A percentile compares a stretch with the other conserved stretches of the same genome.
These are phyloP conservation scores for Alternaria sp. DNA, from an alignment of 2,329 filamentous ascomycete species.

Conservation along the genomic window DNA sequence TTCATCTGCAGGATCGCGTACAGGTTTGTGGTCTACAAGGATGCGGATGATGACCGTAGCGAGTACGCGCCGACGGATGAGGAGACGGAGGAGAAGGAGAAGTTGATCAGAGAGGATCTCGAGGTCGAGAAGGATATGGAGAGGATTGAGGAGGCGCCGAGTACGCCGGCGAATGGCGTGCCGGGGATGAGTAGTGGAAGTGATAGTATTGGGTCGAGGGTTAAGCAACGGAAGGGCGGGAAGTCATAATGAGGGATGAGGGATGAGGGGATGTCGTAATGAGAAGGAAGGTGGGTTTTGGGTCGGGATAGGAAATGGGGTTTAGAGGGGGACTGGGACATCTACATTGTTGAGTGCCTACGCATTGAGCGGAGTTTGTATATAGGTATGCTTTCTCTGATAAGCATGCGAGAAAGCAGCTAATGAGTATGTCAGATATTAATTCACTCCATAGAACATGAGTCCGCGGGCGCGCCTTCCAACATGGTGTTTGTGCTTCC, in stretches of 20 bases:
- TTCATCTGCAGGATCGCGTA: slow-evolving; percentile 78
- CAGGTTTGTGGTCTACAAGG: slow-evolving; percentile 68
- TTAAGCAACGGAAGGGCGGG: slow-evolving; percentile 26
- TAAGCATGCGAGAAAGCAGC: background rate
- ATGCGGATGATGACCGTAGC: slow-evolving; percentile 73
- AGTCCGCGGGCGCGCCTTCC: background rate
- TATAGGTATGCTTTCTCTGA: background rate
- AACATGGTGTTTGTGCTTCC: background rate
- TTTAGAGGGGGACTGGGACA: background rate
- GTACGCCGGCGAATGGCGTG: slow-evolving; percentile 24
- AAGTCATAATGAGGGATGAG: slow-evolving; percentile 1
- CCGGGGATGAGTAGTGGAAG: no score
- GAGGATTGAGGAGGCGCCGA: slow-evolving; percentile 27
- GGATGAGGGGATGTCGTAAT: background rate
- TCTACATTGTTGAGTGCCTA: background rate
- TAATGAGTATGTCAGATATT: background rate
- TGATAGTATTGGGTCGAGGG: slow-evolving; percentile 24
- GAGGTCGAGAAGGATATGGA: slow-evolving; percentile 12
- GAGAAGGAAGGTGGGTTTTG: background rate
- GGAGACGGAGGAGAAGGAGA: slow-evolving; percentile 43
- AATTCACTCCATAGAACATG: background rate
- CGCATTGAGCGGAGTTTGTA: background rate
- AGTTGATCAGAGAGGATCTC: slow-evolving; percentile 13
- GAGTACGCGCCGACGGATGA: slow-evolving; percentile 64
- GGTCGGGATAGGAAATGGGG: background rate